A percentile compares a stretch with the other conserved stretches of the same genome.
These are phyloP conservation scores for Hypoxylon perforatum DNA, from an alignment of 495 filamentous ascomycete species.

Conservation along the genomic window DNA sequence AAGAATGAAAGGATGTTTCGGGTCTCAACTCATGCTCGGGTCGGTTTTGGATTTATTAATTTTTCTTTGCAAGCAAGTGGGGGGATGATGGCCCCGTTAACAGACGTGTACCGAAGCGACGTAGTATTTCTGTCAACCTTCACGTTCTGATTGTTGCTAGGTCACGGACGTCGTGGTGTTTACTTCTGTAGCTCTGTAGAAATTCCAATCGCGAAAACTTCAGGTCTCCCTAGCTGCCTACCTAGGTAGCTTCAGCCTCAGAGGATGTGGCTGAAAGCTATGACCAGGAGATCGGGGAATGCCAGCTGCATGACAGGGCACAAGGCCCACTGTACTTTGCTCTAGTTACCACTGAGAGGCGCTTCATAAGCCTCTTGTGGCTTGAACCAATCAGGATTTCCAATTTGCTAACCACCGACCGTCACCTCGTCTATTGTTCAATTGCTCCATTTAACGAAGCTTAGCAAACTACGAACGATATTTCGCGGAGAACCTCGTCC, in stretches of 20 bases:
- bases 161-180: slow-evolving; percentile 11
- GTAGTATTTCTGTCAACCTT: neutral
- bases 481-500: slow-evolving; percentile 26
- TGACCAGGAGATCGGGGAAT: neutral
- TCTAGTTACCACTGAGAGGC: too few relatives aligned
- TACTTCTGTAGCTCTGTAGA: slow-evolving; percentile 11
- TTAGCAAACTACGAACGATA: slow-evolving; percentile 33
- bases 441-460: slow-evolving; percentile 41
- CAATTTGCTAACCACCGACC: slow-evolving; percentile 46
- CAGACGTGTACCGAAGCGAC: neutral
- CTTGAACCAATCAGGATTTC: slow-evolving; percentile 47
- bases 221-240: slow-evolving; percentile 14
- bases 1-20: slow-evolving; percentile 26
- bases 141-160: neutral
- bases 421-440: slow-evolving; percentile 15
- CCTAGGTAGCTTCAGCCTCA: slow-evolving; percentile 27
- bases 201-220: slow-evolving; percentile 34
- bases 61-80: neutral
- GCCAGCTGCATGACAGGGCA: too few relatives aligned
- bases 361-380: slow-evolving; percentile 35
- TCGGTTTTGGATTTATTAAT: neutral
- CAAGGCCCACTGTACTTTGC: neutral
- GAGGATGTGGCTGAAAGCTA: slow-evolving; percentile 25
- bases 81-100: neutral
- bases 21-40: slow-evolving; percentile 28